These are phyloP conservation scores for Drosera capensis DNA, from an alignment of 148 eudicot genomes.

Conservation along the genomic window DNA sequence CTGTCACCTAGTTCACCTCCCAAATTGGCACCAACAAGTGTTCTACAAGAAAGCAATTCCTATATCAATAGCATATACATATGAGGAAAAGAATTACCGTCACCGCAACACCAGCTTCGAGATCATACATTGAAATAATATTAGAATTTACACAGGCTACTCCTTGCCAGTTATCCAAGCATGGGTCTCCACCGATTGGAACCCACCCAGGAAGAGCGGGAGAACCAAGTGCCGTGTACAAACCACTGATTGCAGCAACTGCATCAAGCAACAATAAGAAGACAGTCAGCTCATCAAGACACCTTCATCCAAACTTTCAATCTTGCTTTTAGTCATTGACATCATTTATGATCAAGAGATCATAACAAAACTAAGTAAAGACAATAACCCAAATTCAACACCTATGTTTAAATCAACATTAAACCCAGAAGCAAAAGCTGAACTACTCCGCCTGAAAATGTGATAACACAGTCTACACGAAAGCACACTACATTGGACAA, in stretches of 20 bases:
- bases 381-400: too few relatives aligned
- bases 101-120: background rate
- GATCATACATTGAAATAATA: slow-evolving; percentile 60
- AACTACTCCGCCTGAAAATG: too few relatives aligned
- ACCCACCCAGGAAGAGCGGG: slow-evolving; percentile 83
- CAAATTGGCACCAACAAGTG: slow-evolving; percentile 8
- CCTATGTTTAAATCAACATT: too few relatives aligned
- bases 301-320: too few relatives aligned
- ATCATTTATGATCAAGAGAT: too few relatives aligned
- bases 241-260: slow-evolving; percentile 78
- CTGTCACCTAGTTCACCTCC: slow-evolving; percentile 9
- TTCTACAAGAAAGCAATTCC: slow-evolving; percentile 1
- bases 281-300: too few relatives aligned
- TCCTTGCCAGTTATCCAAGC: slow-evolving; percentile 79
- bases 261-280: slow-evolving; percentile 3
- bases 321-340: too few relatives aligned
- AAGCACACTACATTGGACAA: background rate
- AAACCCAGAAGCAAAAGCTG: too few relatives aligned
- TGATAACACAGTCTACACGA: too few relatives aligned
- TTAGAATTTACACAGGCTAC: slow-evolving; percentile 37
- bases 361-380: too few relatives aligned
- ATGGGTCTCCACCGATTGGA: slow-evolving; percentile 73
- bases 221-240: slow-evolving; percentile 59
- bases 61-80: slow-evolving; percentile 2
- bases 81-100: background rate